Base-by-base conservation (phyloP, 2,329 filamentous ascomycete species). In the Pseudogymnoascus sp. region DNA sequence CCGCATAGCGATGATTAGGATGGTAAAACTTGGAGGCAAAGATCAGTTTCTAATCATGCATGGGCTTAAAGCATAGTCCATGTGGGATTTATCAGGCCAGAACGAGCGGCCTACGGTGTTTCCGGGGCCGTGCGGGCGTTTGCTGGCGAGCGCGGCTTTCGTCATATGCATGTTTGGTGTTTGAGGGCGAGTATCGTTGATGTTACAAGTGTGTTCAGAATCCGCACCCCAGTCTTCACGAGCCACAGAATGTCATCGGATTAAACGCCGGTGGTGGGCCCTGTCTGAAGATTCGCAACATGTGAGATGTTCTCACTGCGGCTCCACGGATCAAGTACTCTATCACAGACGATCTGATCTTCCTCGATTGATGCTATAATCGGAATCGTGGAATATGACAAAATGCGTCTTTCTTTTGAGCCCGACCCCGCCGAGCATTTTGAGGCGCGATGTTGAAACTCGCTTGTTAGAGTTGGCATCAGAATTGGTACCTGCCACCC, bases 321-420 rank as follows among this genome's bases (percentile, higher is more conserved):
- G 47, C 47, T 53, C 47, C 47, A 31, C 25, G 47, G 47, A 31
- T 53, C 47, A 60, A 31, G 25, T 31, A 53, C 47, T 53, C 25
- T 53, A 53, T 31, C 14, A 74, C 72, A 12, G 72, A 74, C 35
- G 72, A 74, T 35, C 64, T 73, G 5, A 74, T 74, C 16, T 74
- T 74, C 40, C 67, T 74, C 12, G 25, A 28, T 53, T 53, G 25
- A 53, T 31, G 47, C 25, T 53, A 53, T 53, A 53, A 31, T 53
- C 25, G 5, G 25, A 31, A 31, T 31, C 7, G 2, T 53, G n/a
- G 47, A 25, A 18, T 53, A 31, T 53, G 47, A 16, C 47, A 31
- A 53, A 14, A 53, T n/a, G 25, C 25, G 25, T 8, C 25, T 31
- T 31, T 28, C 25, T 53, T 21, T 21, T n/a, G 7, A 25, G 47